A percentile compares a stretch with the other conserved stretches of the same genome.
Conservation (phyloP, 2,329 filamentous ascomycete genomes). For the Paecilomyces formosus region DNA sequence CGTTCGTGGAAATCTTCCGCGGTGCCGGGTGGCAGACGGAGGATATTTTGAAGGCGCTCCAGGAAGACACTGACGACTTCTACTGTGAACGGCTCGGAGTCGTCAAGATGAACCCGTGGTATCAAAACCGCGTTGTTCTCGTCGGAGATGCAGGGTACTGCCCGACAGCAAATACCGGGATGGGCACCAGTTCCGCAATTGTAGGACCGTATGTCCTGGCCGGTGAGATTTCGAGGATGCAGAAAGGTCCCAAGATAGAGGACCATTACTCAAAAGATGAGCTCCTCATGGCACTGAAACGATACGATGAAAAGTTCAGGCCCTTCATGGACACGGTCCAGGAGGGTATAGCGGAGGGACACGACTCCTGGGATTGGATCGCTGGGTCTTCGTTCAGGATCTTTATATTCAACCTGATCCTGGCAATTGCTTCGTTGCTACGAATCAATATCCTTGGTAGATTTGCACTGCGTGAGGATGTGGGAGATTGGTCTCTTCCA, state of each 20-base stretch:
- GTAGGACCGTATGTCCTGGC: conserved; percentile 29
- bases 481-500: conserved; percentile 31
- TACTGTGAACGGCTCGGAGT: conserved; percentile 40
- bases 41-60: conserved; percentile 37
- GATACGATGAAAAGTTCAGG: conserved; percentile 39
- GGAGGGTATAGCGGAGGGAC: conserved; percentile 11
- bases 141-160: conserved; percentile 50
- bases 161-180: conserved; percentile 43
- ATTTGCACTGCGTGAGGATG: conserved; percentile 23
- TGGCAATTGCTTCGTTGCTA: conserved; percentile 23
- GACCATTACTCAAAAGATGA: conserved; percentile 7
- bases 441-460: conserved; percentile 26
- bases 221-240: conserved; percentile 31
- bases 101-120: conserved; percentile 41
- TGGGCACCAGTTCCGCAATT: conserved; percentile 45
- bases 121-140: conserved; percentile 41
- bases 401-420: conserved; percentile 20
- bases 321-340: conserved; percentile 41
- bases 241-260: conserved; percentile 15
- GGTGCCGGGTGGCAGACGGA: conserved; percentile 41
- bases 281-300: conserved; percentile 30
- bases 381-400: conserved; percentile 25
- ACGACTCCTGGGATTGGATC: conserved; percentile 8
- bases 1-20: conserved; percentile 30
- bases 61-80: conserved; percentile 33